Conservation (phyloP, 2,329 filamentous ascomycete species). For the Amesomyces nigricolor region DNA sequence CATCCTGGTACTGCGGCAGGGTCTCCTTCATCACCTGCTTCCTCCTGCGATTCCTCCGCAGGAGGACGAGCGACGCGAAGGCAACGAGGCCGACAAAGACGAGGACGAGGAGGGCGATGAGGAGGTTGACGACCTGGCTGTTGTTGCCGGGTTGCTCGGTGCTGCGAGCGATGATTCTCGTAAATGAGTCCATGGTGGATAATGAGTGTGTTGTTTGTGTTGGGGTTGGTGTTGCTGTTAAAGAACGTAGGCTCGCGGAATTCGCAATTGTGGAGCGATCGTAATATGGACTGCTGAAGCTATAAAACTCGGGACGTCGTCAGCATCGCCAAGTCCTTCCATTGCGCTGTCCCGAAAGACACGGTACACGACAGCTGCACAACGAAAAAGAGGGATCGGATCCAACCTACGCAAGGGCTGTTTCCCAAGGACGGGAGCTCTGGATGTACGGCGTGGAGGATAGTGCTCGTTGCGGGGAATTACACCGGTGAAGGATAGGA, state of each 20-base stretch:
- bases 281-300: constrained; percentile 13
- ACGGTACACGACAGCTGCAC: constrained; percentile 1
- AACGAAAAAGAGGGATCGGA: not conserved
- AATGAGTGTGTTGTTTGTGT: constrained; percentile 15
- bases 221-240: not conserved
- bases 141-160: constrained; percentile 40
- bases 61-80: constrained; percentile 61
- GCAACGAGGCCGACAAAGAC: constrained; percentile 66
- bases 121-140: constrained; percentile 60
- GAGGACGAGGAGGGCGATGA: constrained; percentile 74
- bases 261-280: constrained; percentile 1
- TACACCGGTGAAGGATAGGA: constrained; percentile 38
- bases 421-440: constrained; percentile 9
- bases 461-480: constrained; percentile 16
- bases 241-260: constrained; percentile 18
- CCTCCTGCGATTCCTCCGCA: constrained; percentile 59
- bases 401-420: constrained; percentile 21
- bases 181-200: constrained; percentile 35
- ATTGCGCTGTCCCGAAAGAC: not conserved
- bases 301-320: constrained; percentile 7
- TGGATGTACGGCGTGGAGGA: constrained; percentile 13
- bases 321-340: constrained; percentile 1
- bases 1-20: constrained; percentile 59
- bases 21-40: constrained; percentile 45
- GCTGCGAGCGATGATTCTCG: constrained; percentile 36